Evolutionary conservation across 768 basidiomycete genomes (phyloP), one percentile per base, ranked within the genome.

Genomic region (Phlebiopsis gigantea): DNA sequence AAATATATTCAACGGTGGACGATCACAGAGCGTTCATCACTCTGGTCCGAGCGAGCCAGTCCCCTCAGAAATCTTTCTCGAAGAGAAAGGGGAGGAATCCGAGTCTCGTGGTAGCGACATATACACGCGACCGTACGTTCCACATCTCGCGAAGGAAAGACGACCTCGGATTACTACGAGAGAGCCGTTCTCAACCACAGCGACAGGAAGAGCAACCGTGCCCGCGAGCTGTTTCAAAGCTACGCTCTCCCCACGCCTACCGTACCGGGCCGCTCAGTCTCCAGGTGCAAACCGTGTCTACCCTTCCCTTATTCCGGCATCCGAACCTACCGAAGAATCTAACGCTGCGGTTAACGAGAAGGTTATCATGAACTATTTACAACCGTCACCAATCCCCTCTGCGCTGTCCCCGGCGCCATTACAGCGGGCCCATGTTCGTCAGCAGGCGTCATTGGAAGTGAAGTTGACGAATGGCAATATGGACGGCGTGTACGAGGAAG

Each of bases 311-410:
- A 14, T 19, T 25, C 26, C 24, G 21, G 34, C 19, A 17, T 4
- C 7, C 3, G 26, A 49, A 10, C 25, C 41, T 7, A 42, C 25
- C 4, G 57, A 61, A 15, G 44, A 49, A 12, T 31, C 34, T 1
- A 59, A 62, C 53, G 62, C 65, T 43, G 46, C 54, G 4, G 62
- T 63, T 8, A 64, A 56, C 39, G 58, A 67, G 53, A 50, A 46
- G 26, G 61, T 68, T 26, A 43, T 68, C 44, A 58, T 60, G 28
- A 57, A 61, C 39, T 68, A 68, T 53, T 52, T 63, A 47, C 34
- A 39, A 12, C 52, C 63, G 41, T 68, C 67, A 34, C 67, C 67
- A 14, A 48, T 68, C 31, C 64, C 62, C 39, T 59, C 61, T 29
- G 50, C 58, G 10, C 60, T 52, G 4, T 30, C 46, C 5, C 56